These are phyloP conservation scores for Leccinum olivaceopallidum DNA, from an alignment of 768 basidiomycete species.

Conservation along the genomic window DNA sequence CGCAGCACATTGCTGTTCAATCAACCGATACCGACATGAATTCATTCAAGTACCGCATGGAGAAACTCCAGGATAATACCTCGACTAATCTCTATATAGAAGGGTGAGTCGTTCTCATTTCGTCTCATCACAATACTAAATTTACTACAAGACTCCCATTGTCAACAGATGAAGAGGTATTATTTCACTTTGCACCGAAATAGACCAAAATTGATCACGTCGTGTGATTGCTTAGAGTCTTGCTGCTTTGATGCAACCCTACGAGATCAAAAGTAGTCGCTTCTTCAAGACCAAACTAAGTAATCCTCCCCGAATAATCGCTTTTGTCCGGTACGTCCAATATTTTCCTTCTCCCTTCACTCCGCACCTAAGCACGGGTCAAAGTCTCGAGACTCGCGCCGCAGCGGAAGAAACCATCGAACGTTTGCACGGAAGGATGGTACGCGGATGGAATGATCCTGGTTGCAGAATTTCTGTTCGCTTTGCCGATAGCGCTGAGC, in stretches of 20 bases:
- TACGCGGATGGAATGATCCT: constrained; percentile 75
- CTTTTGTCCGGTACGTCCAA: constrained; percentile 67
- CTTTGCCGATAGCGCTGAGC: constrained; percentile 78
- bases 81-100: constrained; percentile 86
- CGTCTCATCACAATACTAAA: background rate
- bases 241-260: constrained; percentile 62
- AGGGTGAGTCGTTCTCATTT: constrained; percentile 41
- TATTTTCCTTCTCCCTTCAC: background rate
- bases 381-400: constrained; percentile 65
- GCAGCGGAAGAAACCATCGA: constrained; percentile 81
- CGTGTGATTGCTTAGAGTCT: constrained; percentile 46
- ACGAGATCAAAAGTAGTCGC: constrained; percentile 71
- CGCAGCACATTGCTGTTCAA: constrained; percentile 33
- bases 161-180: constrained; percentile 64
- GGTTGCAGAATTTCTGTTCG: constrained; percentile 78
- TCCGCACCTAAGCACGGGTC: background rate
- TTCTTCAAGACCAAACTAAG: constrained; percentile 81
- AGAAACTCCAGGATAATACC: constrained; percentile 59
- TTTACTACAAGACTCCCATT: constrained; percentile 54
- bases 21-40: constrained; percentile 34
- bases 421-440: constrained; percentile 76
- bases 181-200: background rate
- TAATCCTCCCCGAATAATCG: constrained; percentile 76
- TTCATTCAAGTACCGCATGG: constrained; percentile 80
- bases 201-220: background rate